These are phyloP conservation scores for Rhododendron henanense DNA, from an alignment of 148 eudicot genomes.

Conservation along the genomic window DNA sequence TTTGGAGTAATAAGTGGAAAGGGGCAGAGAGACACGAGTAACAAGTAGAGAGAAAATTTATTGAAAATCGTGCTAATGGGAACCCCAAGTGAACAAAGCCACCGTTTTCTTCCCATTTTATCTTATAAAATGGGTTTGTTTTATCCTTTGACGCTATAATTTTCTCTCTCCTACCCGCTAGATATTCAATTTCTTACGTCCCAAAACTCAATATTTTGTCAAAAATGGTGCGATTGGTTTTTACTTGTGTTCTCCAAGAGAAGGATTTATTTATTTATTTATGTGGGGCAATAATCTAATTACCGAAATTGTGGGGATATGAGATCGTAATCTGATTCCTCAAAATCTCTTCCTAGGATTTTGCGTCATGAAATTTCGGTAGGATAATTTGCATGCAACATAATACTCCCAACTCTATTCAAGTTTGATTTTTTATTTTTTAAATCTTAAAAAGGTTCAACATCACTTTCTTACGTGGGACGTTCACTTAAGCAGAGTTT, in stretches of 20 bases:
- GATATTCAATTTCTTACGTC: not conserved
- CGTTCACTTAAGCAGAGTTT: not conserved
- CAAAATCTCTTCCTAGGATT: not conserved
- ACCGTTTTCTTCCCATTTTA: not conserved
- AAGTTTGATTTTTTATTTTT: too few relatives aligned
- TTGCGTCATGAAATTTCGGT: not conserved
- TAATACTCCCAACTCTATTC: not conserved
- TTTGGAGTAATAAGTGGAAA: too few relatives aligned
- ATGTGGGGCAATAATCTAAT: not conserved
- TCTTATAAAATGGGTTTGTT: too few relatives aligned
- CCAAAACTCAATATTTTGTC: not conserved
- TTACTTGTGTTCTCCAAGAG: not conserved
- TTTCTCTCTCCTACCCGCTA: not conserved
- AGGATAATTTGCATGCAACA: not conserved
- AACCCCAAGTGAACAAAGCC: too few relatives aligned
- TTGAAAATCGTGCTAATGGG: not conserved
- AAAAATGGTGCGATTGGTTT: not conserved
- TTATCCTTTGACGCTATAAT: not conserved
- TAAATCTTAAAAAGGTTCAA: not conserved
- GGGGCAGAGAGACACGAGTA: too few relatives aligned
- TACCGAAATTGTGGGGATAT: not conserved
- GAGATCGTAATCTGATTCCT: not conserved
- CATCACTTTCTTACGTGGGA: not conserved
- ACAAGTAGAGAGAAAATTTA: too few relatives aligned
- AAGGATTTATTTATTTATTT: too few relatives aligned